phyloP scores from a whole-genome alignment of 78 protist species.

The Monocercomonoides exilis region DNA sequence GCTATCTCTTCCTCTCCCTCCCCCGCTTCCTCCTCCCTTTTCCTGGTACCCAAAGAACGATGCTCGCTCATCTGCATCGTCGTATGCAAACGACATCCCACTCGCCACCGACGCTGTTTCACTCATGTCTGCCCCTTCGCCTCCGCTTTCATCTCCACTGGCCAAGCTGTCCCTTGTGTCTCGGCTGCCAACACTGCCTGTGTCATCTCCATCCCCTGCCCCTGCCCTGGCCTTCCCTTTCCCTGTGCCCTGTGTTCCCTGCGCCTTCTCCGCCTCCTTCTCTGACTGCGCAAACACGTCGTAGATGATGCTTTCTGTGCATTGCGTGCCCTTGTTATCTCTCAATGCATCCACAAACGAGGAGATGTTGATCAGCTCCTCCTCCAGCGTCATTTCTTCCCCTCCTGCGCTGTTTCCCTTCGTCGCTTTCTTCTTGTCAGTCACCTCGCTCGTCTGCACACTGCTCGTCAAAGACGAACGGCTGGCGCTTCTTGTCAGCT shows the following conservation, averaged over 20 bases:
- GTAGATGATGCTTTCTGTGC: neutral
- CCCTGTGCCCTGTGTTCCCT: no score
- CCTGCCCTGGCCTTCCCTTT: neutral
- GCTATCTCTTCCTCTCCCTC: neutral
- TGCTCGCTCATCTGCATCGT: neutral
- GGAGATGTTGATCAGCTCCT: neutral
- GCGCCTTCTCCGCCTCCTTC: neutral
- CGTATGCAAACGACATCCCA: neutral
- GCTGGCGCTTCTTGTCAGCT: no score
- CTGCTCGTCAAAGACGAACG: no score
- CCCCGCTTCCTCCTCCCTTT: neutral
- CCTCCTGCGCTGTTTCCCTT: no score
- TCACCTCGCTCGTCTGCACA: no score
- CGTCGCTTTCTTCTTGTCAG: no score
- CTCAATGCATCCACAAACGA: neutral
- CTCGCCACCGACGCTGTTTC: neutral
- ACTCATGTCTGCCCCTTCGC: neutral
- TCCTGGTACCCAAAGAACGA: neutral
- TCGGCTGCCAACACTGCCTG: neutral
- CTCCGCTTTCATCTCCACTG: neutral
- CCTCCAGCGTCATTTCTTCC: neutral
- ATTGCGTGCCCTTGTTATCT: neutral
- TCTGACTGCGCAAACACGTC: neutral
- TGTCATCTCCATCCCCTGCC: neutral
- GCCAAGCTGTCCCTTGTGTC: neutral